These are phyloP conservation scores for Boletus vinaceobasis DNA, from an alignment of 768 basidiomycete genomes.

Conservation along the genomic window DNA sequence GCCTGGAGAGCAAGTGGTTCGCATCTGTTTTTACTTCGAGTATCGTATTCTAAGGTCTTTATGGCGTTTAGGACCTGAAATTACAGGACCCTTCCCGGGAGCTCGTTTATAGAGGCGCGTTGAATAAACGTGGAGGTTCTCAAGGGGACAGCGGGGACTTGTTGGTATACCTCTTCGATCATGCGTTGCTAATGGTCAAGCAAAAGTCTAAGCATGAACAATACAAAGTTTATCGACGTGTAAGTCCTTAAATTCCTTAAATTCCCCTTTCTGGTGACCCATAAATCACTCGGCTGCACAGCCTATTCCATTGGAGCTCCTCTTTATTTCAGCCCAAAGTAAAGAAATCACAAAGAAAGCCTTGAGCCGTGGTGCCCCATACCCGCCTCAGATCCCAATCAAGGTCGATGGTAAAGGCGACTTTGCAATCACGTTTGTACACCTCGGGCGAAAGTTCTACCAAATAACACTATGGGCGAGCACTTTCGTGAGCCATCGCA, in stretches of 20 bases:
- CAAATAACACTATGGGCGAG: slow-evolving; percentile 89
- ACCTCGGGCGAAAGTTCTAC: slow-evolving; percentile 91
- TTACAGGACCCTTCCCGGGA: slow-evolving; percentile 86
- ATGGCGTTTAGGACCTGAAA: slow-evolving; percentile 63
- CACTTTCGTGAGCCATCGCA: slow-evolving; percentile 78
- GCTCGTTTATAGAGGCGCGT: slow-evolving; percentile 83
- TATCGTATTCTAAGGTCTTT: not conserved
- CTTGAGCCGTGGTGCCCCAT: slow-evolving; percentile 37
- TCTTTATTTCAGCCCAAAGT: slow-evolving; percentile 69
- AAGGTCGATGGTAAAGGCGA: slow-evolving; percentile 72
- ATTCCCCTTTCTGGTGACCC: slow-evolving; percentile 8
- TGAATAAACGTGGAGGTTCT: slow-evolving; percentile 78
- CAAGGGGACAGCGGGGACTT: slow-evolving; percentile 83
- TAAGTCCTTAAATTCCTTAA: slow-evolving; percentile 39
- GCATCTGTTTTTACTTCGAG: slow-evolving; percentile 27
- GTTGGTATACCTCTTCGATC: slow-evolving; percentile 94
- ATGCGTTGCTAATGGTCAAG: slow-evolving; percentile 93
- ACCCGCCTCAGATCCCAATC: slow-evolving; percentile 49
- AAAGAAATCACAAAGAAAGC: slow-evolving; percentile 43
- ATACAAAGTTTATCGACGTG: slow-evolving; percentile 88
- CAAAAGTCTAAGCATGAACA: slow-evolving; percentile 92
- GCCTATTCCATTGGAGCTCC: slow-evolving; percentile 95
- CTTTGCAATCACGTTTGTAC: slow-evolving; percentile 88
- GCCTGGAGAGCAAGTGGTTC: slow-evolving; percentile 85
- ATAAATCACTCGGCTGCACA: slow-evolving; percentile 28